A percentile compares a stretch with the other conserved stretches of the same genome.
Conservation (phyloP, 1,284 basidiomycete species). For the Lignosus rhinocerotis region DNA sequence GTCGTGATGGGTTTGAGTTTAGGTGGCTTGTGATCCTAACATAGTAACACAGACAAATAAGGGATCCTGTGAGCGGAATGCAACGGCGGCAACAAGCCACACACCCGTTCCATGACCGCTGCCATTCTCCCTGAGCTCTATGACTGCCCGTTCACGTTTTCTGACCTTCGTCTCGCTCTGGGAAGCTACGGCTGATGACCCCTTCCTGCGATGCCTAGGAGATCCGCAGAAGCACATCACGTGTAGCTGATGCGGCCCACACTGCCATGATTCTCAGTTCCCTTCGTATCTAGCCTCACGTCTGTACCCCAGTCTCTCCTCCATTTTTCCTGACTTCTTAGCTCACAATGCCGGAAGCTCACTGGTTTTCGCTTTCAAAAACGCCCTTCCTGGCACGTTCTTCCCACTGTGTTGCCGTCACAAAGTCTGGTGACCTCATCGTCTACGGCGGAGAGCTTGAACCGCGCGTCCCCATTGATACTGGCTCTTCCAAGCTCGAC, state of each 20-base stretch:
- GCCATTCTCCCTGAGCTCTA: not conserved
- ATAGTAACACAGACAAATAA: conserved; percentile 17
- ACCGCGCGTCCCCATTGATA: conserved; percentile 41
- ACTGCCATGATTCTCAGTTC: conserved; percentile 1
- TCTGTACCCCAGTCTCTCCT: not conserved
- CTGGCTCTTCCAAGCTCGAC: conserved; percentile 5
- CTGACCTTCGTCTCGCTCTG: not conserved
- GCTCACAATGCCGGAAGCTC: conserved; percentile 22
- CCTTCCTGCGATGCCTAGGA: not conserved
- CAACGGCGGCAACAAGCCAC: no score
- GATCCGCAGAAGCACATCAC: not conserved
- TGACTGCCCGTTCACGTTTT: not conserved
- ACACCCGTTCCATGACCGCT: no score
- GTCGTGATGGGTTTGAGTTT: not conserved
- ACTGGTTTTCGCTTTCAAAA: conserved; percentile 28
- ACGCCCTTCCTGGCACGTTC: conserved; percentile 30
- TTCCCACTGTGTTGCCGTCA: conserved; percentile 34
- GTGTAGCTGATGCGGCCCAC: not conserved
- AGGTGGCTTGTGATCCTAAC: conserved; percentile 17
- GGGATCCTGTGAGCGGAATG: not conserved
- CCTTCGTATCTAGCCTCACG: not conserved
- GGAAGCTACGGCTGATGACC: not conserved
- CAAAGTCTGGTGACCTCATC: conserved; percentile 27
- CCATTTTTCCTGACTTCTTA: not conserved
- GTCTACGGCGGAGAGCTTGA: conserved; percentile 44